phyloP scores from a whole-genome alignment of 192 early-diverging fungal species.

The Cladochytrium replicatum region DNA sequence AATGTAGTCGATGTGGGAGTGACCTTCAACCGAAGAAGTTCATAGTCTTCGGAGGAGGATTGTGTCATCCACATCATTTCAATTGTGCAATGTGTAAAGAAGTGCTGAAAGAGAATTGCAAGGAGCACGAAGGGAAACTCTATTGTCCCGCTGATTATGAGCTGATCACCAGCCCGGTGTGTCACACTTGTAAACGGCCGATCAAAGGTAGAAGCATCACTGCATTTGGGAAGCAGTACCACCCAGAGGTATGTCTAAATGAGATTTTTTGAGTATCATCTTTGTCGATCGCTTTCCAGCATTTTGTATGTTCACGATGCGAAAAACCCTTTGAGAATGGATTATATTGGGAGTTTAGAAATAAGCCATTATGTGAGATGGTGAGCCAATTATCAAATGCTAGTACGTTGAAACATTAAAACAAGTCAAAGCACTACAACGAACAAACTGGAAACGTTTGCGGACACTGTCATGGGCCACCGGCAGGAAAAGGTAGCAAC shows the following conservation, averaged over 20 bases:
- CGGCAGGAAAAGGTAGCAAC: slow-evolving; percentile 29
- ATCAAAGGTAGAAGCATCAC: slow-evolving; percentile 31
- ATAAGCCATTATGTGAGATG: slow-evolving; percentile 31
- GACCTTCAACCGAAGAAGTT: background rate
- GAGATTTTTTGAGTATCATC: background rate
- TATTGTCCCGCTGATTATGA: slow-evolving; percentile 37
- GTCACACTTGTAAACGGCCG: slow-evolving; percentile 28
- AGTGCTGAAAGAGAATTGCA: slow-evolving; percentile 15
- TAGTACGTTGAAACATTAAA: too few species aligned
- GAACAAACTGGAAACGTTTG: slow-evolving; percentile 34
- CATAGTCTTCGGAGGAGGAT: slow-evolving; percentile 16
- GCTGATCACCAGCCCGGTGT: slow-evolving; percentile 15
- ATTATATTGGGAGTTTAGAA: slow-evolving; percentile 32
- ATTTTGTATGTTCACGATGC: slow-evolving; percentile 43
- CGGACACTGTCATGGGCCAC: slow-evolving; percentile 26
- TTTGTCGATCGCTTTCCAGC: slow-evolving; percentile 5
- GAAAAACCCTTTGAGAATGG: slow-evolving; percentile 28
- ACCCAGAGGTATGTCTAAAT: slow-evolving; percentile 26
- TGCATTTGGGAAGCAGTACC: slow-evolving; percentile 33
- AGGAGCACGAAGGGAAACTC: slow-evolving; percentile 38
- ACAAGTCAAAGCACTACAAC: slow-evolving; percentile 43
- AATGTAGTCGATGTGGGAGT: background rate
- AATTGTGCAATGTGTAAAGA: slow-evolving; percentile 29
- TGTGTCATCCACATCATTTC: slow-evolving; percentile 37
- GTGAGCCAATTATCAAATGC: too few species aligned